phyloP scores from a whole-genome alignment of 768 basidiomycete genomes.

The Russula emetica region DNA sequence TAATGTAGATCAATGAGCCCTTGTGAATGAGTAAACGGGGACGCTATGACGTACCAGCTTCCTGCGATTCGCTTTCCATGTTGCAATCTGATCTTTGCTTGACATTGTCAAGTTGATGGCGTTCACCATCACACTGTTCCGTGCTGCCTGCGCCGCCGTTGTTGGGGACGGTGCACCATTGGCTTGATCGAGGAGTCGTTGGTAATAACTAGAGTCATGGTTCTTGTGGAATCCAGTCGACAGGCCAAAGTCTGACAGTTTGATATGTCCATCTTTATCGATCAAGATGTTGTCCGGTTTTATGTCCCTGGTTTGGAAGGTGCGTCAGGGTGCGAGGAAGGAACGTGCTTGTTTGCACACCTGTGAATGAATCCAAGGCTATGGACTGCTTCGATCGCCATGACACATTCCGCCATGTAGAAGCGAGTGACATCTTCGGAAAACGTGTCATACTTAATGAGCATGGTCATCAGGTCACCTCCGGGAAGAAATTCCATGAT shows the following conservation, averaged over 20 bases:
- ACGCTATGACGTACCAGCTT: constrained; percentile 61
- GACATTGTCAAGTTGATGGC: constrained; percentile 96
- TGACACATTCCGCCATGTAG: constrained; percentile 97
- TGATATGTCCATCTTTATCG: constrained; percentile 95
- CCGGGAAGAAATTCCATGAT: constrained; percentile 99
- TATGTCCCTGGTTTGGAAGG: constrained; percentile 66
- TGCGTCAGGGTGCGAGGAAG: constrained; percentile 7
- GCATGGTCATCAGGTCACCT: constrained; percentile 99
- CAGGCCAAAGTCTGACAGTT: constrained; percentile 96
- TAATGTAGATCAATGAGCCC: constrained; percentile 32
- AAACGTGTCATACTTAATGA: constrained; percentile 99
- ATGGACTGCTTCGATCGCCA: constrained; percentile 97
- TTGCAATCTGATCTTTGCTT: constrained; percentile 89
- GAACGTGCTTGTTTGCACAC: constrained; percentile 41
- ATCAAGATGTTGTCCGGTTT: constrained; percentile 99
- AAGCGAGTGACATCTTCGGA: constrained; percentile 97
- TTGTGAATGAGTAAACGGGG: constrained; percentile 5
- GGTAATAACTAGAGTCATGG: constrained; percentile 94
- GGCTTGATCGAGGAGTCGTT: constrained; percentile 73
- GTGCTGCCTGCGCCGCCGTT: constrained; percentile 47
- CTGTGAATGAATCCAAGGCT: constrained; percentile 97
- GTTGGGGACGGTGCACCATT: constrained; percentile 44
- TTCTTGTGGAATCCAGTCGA: constrained; percentile 99
- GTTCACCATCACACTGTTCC: constrained; percentile 97
- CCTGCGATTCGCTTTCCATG: constrained; percentile 97